phyloP scores from a whole-genome alignment of 495 filamentous ascomycete genomes.

The Lindgomyces ingoldianus region DNA sequence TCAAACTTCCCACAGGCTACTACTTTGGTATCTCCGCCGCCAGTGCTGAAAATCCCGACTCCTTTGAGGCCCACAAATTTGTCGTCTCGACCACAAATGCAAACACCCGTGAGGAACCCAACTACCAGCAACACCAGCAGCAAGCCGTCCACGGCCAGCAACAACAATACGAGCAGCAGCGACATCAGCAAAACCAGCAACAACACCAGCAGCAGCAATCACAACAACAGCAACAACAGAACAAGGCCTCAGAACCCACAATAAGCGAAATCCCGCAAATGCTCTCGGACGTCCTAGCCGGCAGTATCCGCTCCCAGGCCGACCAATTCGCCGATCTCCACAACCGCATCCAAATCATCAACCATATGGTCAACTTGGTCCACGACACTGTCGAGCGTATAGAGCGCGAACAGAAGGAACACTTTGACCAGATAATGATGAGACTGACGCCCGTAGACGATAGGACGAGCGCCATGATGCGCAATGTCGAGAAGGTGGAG shows the following conservation, averaged over 20 bases:
- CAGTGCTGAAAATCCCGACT: conserved; percentile 87
- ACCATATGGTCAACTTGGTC: conserved; percentile 69
- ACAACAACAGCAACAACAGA: conserved; percentile 42
- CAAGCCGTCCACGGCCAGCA: conserved; percentile 31
- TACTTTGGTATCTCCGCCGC: conserved; percentile 84
- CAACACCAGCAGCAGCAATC: conserved; percentile 43
- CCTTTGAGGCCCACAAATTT: conserved; percentile 90
- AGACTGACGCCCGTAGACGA: conserved; percentile 55
- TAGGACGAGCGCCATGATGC: conserved; percentile 47
- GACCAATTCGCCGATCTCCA: conserved; percentile 79
- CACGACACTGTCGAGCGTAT: conserved; percentile 61
- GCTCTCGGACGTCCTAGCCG: conserved; percentile 50
- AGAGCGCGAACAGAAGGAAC: conserved; percentile 63
- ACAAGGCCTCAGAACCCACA: background rate
- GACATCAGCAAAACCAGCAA: conserved; percentile 44
- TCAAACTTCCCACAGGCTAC: conserved; percentile 77
- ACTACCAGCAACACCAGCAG: conserved; percentile 40
- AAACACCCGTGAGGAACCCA: conserved; percentile 35
- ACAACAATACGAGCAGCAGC: conserved; percentile 45
- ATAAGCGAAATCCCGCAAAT: conserved; percentile 21
- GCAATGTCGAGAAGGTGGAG: conserved; percentile 61
- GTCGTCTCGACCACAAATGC: conserved; percentile 53
- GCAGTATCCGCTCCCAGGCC: conserved; percentile 52
- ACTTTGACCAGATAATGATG: conserved; percentile 50
- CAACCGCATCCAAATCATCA: conserved; percentile 73